These are phyloP conservation scores for Houttuynia cordata DNA, from an alignment of 164 flowering plant species.

Conservation along the genomic window DNA sequence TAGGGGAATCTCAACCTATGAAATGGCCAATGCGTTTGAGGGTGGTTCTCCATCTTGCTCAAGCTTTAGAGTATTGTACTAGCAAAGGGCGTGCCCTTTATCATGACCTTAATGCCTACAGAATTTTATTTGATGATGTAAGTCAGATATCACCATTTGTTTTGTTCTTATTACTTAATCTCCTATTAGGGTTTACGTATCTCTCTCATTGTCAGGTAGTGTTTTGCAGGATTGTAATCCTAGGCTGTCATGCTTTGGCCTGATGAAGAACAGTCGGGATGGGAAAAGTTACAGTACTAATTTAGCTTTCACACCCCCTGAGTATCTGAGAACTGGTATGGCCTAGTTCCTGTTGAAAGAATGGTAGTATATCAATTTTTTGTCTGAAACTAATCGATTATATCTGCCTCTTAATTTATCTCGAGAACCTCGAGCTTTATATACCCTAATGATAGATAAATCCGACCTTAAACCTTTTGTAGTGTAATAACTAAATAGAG, in stretches of 20 bases:
- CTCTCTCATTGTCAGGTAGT: slow-evolving; percentile 10
- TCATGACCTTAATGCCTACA: slow-evolving; percentile 89
- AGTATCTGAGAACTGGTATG: slow-evolving; percentile 76
- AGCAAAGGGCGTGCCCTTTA: slow-evolving; percentile 77
- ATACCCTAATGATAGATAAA: too few species aligned
- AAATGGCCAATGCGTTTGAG: slow-evolving; percentile 88
- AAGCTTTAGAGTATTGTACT: slow-evolving; percentile 85
- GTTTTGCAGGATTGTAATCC: slow-evolving; percentile 64
- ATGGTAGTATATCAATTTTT: too few species aligned
- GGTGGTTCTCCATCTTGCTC: slow-evolving; percentile 79
- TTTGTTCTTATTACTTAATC: background rate
- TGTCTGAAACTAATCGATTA: background rate
- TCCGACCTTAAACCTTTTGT: too few species aligned
- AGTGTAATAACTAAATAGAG: too few species aligned
- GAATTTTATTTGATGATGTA: slow-evolving; percentile 80
- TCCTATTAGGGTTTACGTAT: background rate
- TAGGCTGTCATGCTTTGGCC: slow-evolving; percentile 78
- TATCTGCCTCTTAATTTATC: too few species aligned
- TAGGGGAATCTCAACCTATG: slow-evolving; percentile 93
- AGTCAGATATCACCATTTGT: slow-evolving; percentile 5
- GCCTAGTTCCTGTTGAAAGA: background rate
- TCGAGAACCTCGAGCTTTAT: too few species aligned
- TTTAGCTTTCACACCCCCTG: slow-evolving; percentile 88
- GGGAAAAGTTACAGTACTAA: slow-evolving; percentile 91
- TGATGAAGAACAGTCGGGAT: slow-evolving; percentile 91